A percentile compares a stretch with the other conserved stretches of the same genome.
Evolutionary conservation across 2,329 filamentous ascomycete genomes (phyloP).

Genomic region (Cladosporium halotolerans): DNA sequence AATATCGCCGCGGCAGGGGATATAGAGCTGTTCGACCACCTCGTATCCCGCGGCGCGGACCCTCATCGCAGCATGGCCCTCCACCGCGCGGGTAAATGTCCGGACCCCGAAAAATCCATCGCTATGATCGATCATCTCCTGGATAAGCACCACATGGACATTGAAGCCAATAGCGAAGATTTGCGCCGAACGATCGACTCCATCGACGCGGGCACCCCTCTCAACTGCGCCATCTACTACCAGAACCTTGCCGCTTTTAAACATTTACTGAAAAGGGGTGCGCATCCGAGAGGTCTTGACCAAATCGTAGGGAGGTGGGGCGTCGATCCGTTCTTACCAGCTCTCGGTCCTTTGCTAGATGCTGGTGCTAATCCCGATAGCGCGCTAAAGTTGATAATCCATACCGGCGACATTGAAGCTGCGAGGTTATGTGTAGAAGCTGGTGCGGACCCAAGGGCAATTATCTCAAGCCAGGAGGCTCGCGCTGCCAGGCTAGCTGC

Average conservation of each 20-base stretch:
- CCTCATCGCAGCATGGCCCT: constrained; percentile 9
- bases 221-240: constrained; percentile 7
- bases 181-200: constrained; percentile 3
- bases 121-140: constrained; percentile 12
- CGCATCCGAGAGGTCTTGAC: background rate
- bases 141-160: constrained; percentile 11
- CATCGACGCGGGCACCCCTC: constrained; percentile 6
- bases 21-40: constrained; percentile 13
- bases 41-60: constrained; percentile 12
- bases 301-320: background rate
- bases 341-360: constrained; percentile 3
- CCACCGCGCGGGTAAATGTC: constrained; percentile 4
- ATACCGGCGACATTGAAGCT: constrained; percentile 6
- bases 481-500: background rate
- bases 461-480: constrained; percentile 1
- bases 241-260: constrained; percentile 9
- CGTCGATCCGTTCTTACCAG: constrained; percentile 1
- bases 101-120: background rate
- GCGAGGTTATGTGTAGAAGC: constrained; percentile 7
- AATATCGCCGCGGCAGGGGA: constrained; percentile 12
- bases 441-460: constrained; percentile 5
- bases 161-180: constrained; percentile 9
- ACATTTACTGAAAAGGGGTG: constrained; percentile 9
- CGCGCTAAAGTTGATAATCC: constrained; percentile 1
- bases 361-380: constrained; percentile 2